phyloP scores from a whole-genome alignment of 768 basidiomycete species.

The Mycena polygramma region DNA sequence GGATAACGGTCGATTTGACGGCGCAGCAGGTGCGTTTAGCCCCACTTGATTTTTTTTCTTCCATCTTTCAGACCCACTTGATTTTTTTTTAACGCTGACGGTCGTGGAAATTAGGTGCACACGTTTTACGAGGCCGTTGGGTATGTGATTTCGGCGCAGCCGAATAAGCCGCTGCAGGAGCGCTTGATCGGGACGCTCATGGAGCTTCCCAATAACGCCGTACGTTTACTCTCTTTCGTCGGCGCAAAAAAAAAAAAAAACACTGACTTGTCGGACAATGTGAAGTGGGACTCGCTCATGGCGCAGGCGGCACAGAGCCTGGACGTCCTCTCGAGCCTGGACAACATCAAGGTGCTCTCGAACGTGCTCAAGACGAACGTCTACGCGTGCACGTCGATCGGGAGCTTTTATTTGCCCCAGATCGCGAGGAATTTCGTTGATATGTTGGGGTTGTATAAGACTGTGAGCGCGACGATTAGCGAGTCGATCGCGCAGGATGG shows the following conservation, averaged over 20 bases:
- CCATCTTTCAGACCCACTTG: constrained; percentile 34
- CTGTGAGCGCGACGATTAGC: constrained; percentile 96
- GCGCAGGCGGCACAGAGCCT: constrained; percentile 91
- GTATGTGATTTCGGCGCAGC: constrained; percentile 98
- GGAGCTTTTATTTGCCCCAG: constrained; percentile 96
- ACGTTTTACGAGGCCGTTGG: constrained; percentile 99
- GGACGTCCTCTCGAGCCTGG: constrained; percentile 89
- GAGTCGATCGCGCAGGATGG: constrained; percentile 91
- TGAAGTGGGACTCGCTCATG: constrained; percentile 98
- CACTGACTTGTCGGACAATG: constrained; percentile 2
- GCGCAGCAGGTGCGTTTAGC: constrained; percentile 80
- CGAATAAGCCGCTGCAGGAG: constrained; percentile 97
- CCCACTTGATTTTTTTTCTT: background rate
- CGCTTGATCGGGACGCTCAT: constrained; percentile 94
- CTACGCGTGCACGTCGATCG: constrained; percentile 96
- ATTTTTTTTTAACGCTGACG: background rate
- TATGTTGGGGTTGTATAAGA: constrained; percentile 98
- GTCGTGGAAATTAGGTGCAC: constrained; percentile 68
- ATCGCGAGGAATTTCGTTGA: constrained; percentile 95
- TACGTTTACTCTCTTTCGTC: constrained; percentile 51
- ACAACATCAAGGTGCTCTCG: constrained; percentile 96
- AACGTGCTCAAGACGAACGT: constrained; percentile 99
- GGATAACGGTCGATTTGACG: constrained; percentile 94
- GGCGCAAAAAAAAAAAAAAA: background rate
- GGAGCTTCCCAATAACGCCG: constrained; percentile 97